These are phyloP conservation scores for Magnolia sinica DNA, from an alignment of 164 flowering plant genomes.

Conservation along the genomic window DNA sequence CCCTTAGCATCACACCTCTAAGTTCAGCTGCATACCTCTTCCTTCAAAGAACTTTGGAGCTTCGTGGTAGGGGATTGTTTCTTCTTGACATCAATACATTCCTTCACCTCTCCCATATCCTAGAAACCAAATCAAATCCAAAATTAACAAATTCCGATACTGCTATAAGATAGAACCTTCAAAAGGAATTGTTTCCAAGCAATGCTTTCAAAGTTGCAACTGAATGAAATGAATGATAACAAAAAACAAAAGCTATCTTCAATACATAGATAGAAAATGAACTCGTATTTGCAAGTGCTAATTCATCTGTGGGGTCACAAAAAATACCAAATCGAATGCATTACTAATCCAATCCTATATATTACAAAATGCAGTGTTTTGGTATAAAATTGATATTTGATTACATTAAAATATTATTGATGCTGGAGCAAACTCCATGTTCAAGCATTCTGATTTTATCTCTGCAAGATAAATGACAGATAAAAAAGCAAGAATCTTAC, in stretches of 20 bases:
- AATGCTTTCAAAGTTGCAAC: neutral
- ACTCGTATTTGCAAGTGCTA: neutral
- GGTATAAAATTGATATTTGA: no score
- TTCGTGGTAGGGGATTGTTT: conserved; percentile 35
- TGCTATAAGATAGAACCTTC: neutral
- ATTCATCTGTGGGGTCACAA: neutral
- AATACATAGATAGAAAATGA: neutral
- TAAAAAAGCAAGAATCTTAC: conserved; percentile 19
- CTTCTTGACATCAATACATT: conserved; percentile 25
- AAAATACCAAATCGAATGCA: neutral
- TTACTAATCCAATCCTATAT: neutral
- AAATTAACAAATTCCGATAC: conserved; percentile 7
- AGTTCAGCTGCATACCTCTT: conserved; percentile 59
- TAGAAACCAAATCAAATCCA: conserved; percentile 23
- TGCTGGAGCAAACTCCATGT: neutral
- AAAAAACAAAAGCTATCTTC: neutral
- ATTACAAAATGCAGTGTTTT: neutral
- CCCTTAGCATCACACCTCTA: neutral
- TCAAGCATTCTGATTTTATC: neutral
- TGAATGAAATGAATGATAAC: neutral
- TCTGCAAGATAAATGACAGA: neutral
- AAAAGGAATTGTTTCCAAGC: conserved; percentile 2
- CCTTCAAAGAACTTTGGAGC: conserved; percentile 56
- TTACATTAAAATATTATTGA: neutral
- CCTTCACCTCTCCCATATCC: conserved; percentile 41